A percentile compares a stretch with the other conserved stretches of the same genome.
Conservation (phyloP, 2,329 filamentous ascomycete species). For the Cercospora nicotianae region DNA sequence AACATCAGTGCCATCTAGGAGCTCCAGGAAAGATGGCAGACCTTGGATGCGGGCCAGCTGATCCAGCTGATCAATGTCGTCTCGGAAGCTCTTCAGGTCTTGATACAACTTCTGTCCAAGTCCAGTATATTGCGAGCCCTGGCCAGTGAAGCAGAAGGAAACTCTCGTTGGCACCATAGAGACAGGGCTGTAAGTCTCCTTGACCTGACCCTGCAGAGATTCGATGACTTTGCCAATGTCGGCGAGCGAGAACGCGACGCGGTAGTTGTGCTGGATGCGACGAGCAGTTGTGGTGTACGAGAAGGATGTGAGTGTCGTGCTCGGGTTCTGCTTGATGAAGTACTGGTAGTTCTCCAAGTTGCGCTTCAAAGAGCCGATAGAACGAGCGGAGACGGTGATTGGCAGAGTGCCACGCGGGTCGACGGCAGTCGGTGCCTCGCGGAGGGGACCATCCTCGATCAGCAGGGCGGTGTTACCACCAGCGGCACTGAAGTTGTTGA, state of each 20-base stretch:
- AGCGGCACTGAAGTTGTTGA: conserved; percentile 57
- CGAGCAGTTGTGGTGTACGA: conserved; percentile 56
- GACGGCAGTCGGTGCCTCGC: conserved; percentile 42
- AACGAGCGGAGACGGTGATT: conserved; percentile 53
- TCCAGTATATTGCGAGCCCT: conserved; percentile 55
- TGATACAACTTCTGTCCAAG: conserved; percentile 53
- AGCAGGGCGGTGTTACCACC: conserved; percentile 56
- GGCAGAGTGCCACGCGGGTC: conserved; percentile 51
- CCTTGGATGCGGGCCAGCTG: conserved; percentile 49
- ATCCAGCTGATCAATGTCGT: conserved; percentile 53
- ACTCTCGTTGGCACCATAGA: conserved; percentile 54
- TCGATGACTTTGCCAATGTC: conserved; percentile 51
- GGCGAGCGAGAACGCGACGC: conserved; percentile 49
- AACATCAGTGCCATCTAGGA: conserved; percentile 52
- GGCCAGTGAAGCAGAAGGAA: conserved; percentile 55
- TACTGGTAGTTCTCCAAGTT: conserved; percentile 52
- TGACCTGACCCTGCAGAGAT: conserved; percentile 49
- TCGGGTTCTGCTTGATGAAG: conserved; percentile 49
- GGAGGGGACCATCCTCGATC: conserved; percentile 53
- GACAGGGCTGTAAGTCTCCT: conserved; percentile 54
- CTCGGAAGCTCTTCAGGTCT: conserved; percentile 49
- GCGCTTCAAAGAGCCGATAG: conserved; percentile 53
- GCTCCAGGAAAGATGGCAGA: conserved; percentile 52
- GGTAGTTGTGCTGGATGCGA: conserved; percentile 56
- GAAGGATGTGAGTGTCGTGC: conserved; percentile 50